phyloP scores from a whole-genome alignment of 2,329 filamentous ascomycete genomes.

The Aspergillus aculeatinus region DNA sequence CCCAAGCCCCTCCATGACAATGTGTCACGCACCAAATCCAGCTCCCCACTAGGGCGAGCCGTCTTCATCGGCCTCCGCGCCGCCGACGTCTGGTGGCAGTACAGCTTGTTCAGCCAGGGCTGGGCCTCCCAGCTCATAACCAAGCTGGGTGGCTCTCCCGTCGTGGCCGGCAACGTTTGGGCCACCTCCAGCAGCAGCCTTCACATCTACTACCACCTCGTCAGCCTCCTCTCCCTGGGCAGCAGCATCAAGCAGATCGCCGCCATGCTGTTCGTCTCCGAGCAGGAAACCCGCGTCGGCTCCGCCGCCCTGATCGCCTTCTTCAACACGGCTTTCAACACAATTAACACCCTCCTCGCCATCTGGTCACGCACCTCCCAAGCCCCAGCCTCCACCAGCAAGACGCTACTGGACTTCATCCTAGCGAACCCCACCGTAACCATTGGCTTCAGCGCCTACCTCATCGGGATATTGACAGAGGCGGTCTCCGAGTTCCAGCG shows the following conservation, averaged over 20 bases:
- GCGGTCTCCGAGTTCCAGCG: constrained; percentile 59
- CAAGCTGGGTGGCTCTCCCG: background rate
- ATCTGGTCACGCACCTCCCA: constrained; percentile 40
- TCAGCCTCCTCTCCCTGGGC: constrained; percentile 9
- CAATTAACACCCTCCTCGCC: constrained; percentile 56
- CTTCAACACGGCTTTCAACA: constrained; percentile 59
- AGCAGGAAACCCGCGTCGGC: constrained; percentile 7
- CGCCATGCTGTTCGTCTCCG: constrained; percentile 12
- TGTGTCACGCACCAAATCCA: constrained; percentile 6
- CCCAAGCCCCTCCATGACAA: constrained; percentile 2
- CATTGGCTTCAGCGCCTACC: constrained; percentile 52
- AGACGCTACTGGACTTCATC: constrained; percentile 26
- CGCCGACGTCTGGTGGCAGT: constrained; percentile 8
- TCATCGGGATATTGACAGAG: constrained; percentile 55
- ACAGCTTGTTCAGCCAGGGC: constrained; percentile 1
- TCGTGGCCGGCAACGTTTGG: background rate
- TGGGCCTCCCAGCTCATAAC: constrained; percentile 16
- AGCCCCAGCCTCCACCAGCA: background rate
- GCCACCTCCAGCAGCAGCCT: background rate
- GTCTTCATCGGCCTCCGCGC: constrained; percentile 12
- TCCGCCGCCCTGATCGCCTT: constrained; percentile 45
- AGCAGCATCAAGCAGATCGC: constrained; percentile 14
- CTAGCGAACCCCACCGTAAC: constrained; percentile 23
- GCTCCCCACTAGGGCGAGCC: constrained; percentile 2
- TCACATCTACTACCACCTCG: constrained; percentile 11